Conservation (phyloP, 2,329 filamentous ascomycete genomes). For the Sarocladium kiliense region DNA sequence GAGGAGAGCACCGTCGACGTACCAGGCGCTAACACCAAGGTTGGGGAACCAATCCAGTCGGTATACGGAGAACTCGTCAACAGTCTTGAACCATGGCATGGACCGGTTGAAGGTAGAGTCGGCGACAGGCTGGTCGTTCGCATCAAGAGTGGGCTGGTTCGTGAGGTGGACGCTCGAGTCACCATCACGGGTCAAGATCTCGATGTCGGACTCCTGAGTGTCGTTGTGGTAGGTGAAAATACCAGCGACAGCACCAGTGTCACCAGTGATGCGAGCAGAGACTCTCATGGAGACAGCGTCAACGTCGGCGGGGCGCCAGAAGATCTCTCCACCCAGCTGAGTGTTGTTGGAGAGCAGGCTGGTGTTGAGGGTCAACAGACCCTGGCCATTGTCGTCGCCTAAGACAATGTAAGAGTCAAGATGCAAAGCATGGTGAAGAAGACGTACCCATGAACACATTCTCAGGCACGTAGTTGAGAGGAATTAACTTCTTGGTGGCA, state of each 20-base stretch:
- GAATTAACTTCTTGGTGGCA: not conserved
- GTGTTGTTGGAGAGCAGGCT: conserved; percentile 1
- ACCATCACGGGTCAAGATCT: conserved; percentile 41
- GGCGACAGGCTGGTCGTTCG: conserved; percentile 19
- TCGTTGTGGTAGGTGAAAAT: conserved; percentile 44
- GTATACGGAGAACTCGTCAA: conserved; percentile 51
- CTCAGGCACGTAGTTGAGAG: conserved; percentile 30
- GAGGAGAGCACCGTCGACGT: conserved; percentile 41
- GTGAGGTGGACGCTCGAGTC: conserved; percentile 45
- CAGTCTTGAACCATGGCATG: conserved; percentile 21
- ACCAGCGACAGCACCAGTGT: conserved; percentile 43
- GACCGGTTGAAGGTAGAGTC: conserved; percentile 18
- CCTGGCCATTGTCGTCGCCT: not conserved
- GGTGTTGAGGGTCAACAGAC: conserved; percentile 1
- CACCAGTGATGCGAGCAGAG: conserved; percentile 40
- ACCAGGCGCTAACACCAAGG: conserved; percentile 45
- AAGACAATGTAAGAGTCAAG: conserved; percentile 28
- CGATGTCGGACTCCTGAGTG: conserved; percentile 46
- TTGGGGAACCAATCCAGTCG: conserved; percentile 51
- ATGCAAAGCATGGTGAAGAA: no score
- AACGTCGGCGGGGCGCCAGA: conserved; percentile 11
- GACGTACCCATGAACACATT: conserved; percentile 44
- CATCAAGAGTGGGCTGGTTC: conserved; percentile 35
- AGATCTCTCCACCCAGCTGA: not conserved
- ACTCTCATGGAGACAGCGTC: conserved; percentile 35